Evolutionary conservation across 2,329 filamentous ascomycete species (phyloP), one percentile per base, ranked within the genome.

Genomic region (Ceratocystis papillata): DNA sequence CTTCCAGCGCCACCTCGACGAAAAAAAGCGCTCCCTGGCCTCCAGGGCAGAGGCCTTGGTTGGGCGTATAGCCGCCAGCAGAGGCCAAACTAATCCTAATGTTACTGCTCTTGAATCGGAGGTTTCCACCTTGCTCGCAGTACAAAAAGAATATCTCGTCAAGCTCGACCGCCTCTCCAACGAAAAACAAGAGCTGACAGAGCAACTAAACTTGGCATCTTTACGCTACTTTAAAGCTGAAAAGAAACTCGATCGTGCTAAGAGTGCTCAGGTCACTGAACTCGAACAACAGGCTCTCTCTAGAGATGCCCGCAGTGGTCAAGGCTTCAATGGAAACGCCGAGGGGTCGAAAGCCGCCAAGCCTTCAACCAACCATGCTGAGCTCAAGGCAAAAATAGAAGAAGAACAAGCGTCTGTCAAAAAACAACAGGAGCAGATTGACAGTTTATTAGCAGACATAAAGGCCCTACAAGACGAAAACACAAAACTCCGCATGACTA

Each of bases 141-240:
- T 84, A 5, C 90, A 97, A 73, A 99, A 97, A 74, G 85, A 87
- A 65, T 86, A 89, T 70, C 79, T 89, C 10, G 81, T 87, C 46
- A 88, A 92, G 73, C 76, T 95, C 63, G 90, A 95, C 70, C 83
- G 87, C 65, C 78, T 92, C 12, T 81, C 85, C 62, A 80, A 83
- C 5, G 91, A 96, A 72, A 95, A 94, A 72, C 88, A 95, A 65
- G 86, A 89, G 70, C 80, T 96, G 2, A 90, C 90, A 60, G 89
- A 94, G 72, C 88, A 93, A 69, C 80, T 97, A 22, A 93, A 97
- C 73, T 87, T 85, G 44, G 94, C 93, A 17, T 96, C 91, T 4
- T 80, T 96, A 67, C 85, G 94, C 70, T 97, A 96, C 73, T 90
- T 97, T 79, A 89, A 95, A 70, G 94, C 94, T 0, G 94, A 99